Evolutionary conservation across 495 filamentous ascomycete genomes (phyloP), one percentile per base, ranked within the genome.

Genomic region (Penicillium dipodomyicola): DNA sequence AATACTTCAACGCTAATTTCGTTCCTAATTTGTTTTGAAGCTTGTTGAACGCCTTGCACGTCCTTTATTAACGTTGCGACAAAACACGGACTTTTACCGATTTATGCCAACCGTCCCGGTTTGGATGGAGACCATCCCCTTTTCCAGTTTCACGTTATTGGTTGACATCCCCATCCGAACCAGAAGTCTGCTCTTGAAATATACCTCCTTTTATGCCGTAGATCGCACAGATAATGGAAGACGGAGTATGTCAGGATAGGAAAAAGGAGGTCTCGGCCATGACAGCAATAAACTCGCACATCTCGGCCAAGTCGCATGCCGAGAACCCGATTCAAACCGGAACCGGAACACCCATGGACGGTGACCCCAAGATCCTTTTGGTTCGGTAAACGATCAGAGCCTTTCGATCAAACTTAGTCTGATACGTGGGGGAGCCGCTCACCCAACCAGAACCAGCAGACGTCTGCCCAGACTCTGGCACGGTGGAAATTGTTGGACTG

Each of bases 391-490:
- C 15, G 62, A 65, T 64, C 62, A 37, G 32, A 43, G 8, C 32
- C 17, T 61, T 30, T 56, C 47, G 35, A 59, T 63, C 5, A 65
- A 60, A 63, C 35, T 63, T 56, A 57, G 55, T 54, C 23, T 20
- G 23, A 40, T 54, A 41, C 48, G 52, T 64, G 64, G 61, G 64
- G 62, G 56, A 35, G 14, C 30, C n/a, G 27, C 8, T 37, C 49
- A 29, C 50, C 64, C 64, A 67, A 64, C 56, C 61, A 65, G 14
- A 42, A 45, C 7, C 22, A 59, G 52, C 49, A 52, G 17, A 52
- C 19, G 23, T 49, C 43, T 58, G 63, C 57, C 59, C 48, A 59
- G 51, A 56, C 52, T 17, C 14, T 17, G 9, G 29, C 10, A 5
- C 9, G 4, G 43, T 46, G 43, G 43, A 11, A 22, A 46, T 46